phyloP scores from a whole-genome alignment of 1,284 basidiomycete species.

The Marasmius oreades region DNA sequence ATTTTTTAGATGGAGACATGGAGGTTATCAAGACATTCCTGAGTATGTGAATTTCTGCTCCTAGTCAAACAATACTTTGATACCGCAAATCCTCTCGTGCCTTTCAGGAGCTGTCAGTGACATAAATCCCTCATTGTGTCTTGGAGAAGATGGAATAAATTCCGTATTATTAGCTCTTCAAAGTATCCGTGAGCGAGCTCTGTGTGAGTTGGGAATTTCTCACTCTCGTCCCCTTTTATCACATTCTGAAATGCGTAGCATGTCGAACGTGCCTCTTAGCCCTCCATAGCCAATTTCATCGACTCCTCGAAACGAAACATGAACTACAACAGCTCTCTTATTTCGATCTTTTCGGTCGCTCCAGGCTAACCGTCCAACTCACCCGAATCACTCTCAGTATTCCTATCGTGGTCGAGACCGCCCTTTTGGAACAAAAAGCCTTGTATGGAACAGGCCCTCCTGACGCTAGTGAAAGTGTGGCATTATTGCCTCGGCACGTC shows the following conservation, averaged over 20 bases:
- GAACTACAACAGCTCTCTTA: slow-evolving; percentile 74
- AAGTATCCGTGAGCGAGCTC: slow-evolving; percentile 60
- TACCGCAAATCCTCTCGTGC: slow-evolving; percentile 1
- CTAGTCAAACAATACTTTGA: background rate
- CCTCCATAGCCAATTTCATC: slow-evolving; percentile 67
- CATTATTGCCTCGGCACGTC: slow-evolving; percentile 53
- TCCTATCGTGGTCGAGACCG: slow-evolving; percentile 74
- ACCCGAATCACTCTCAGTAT: slow-evolving; percentile 78
- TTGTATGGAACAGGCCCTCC: slow-evolving; percentile 14
- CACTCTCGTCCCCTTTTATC: slow-evolving; percentile 7
- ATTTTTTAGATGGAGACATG: slow-evolving; percentile 81
- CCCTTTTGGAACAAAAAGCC: slow-evolving; percentile 41
- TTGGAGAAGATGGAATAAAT: slow-evolving; percentile 72
- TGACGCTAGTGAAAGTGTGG: slow-evolving; percentile 18
- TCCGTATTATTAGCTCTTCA: slow-evolving; percentile 60
- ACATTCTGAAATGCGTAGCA: slow-evolving; percentile 36
- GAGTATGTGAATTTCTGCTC: slow-evolving; percentile 49
- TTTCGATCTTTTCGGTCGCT: slow-evolving; percentile 75
- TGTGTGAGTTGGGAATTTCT: slow-evolving; percentile 44
- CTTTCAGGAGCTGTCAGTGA: slow-evolving; percentile 65
- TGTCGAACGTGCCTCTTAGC: slow-evolving; percentile 76
- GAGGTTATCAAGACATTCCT: slow-evolving; percentile 75
- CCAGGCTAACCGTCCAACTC: slow-evolving; percentile 72
- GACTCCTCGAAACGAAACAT: slow-evolving; percentile 76
- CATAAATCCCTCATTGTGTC: slow-evolving; percentile 63